Evolutionary conservation across 345 rosid species (phyloP), one percentile per base, ranked within the genome.

Genomic region (Streptanthus diversifolius): DNA sequence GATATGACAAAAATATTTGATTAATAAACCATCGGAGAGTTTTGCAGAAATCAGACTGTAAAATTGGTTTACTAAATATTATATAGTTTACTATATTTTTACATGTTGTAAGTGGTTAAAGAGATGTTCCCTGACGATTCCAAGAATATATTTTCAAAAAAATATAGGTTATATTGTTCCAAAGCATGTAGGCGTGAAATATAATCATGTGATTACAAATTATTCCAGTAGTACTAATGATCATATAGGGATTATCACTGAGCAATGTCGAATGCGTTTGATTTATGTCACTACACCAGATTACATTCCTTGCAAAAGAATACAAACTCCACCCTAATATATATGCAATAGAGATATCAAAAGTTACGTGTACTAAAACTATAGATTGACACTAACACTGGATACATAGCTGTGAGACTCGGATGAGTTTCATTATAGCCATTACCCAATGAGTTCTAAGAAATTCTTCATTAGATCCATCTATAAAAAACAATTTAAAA

Each of bases 391-490:
- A 93, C 96, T 17, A 93, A 93, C 79, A 96, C 91, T 29, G 98
- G 98, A 40, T 88, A 96, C 3, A 93, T 93, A 77, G 96, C 92
- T 33, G 98, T 93, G 55, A 82, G 97, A 71, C 77, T 93, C 51
- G 98, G 98, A 80, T 93, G 97, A 97, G 98, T 91, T 68, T 97
- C 98, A 2, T 82, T 93, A 39, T 88, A 89, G 61, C 97, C 97
- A 61, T 79, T 93, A 17, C 98, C 98, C n/a, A n/a, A n/a, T n/a
- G n/a, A n/a, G n/a, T n/a, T n/a, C n/a, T n/a, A n/a, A n/a, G n/a
- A n/a, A n/a, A n/a, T n/a, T n/a, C n/a, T n/a, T n/a, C n/a, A n/a
- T n/a, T n/a, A n/a, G n/a, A n/a, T n/a, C n/a, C n/a, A n/a, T n/a
- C n/a, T n/a, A n/a, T n/a, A n/a, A n/a, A n/a, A n/a, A n/a, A n/a